Base-by-base conservation (phyloP, 2,329 filamentous ascomycete species). In the Nothophaeocryptopus gaeumannii region DNA sequence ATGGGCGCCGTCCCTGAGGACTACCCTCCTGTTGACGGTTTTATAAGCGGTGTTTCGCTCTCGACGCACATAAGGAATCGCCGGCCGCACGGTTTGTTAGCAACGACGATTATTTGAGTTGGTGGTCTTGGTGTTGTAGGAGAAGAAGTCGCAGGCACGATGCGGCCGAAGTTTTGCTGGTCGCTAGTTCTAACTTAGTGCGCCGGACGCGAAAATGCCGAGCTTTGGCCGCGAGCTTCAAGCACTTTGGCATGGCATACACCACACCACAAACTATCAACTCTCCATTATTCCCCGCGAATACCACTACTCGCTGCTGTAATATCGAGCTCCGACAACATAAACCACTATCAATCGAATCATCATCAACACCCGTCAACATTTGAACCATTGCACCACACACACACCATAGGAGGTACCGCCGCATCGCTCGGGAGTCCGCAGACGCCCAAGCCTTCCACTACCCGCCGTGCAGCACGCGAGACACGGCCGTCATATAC, bases 1-100 rank as follows among this genome's bases (percentile, higher is more conserved):
- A 79, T 85, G 82, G 76, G 75, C 76, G 77, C 76, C 74, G 68
- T 74, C 66, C 71, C 70, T 59, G 68, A 73, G 72, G 77, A 65
- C 53, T 66, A 66, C 81, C 80, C 82, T 89, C 85, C 81, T 83
- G 80, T 83, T 80, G 79, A 88, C 85, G 85, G 85, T 89, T 89
- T 89, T 89, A 85, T 76, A 85, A 82, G 80, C 80, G 84, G 79
- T 71, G 69, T 72, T 65, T 78, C 75, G 65, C 72, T 89, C 85
- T 88, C 74, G 85, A 86, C 85, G 20, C 77, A 80, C 80, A 71
- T 79, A 80, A 81, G 81, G 81, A 86, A 76, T 85, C 81, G 78
- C 76, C 82, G 85, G 80, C 76, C 77, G 60, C 59, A 58, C 56
- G 40, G 13, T 78, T 40, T 42, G 41, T 63, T 77, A 76, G 70